Percentiles rank a stretch among this genome's conserved stretches.
phyloP scores from a whole-genome alignment of 306 rosid genomes.

The Carpinus viminea region DNA sequence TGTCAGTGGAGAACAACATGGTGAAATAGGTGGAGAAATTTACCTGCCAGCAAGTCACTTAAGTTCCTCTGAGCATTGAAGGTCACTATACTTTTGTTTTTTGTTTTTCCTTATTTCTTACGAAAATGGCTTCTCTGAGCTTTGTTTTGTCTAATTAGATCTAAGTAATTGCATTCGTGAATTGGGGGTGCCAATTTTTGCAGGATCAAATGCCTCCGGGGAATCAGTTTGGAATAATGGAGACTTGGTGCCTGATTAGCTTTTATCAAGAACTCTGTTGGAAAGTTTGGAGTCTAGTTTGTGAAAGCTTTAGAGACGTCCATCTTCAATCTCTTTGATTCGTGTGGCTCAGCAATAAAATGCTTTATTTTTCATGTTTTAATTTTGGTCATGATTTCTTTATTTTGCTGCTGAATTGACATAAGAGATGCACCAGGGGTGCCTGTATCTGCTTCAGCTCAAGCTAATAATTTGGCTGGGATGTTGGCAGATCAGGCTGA shows the following conservation, averaged over 20 bases:
- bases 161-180: not conserved
- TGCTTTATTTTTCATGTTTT: conserved; percentile 16
- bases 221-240: conserved; percentile 38
- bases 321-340: conserved; percentile 23
- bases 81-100: conserved; percentile 28
- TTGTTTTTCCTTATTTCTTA: not conserved
- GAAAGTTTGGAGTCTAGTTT: conserved; percentile 52
- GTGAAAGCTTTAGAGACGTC: conserved; percentile 32
- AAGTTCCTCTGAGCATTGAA: conserved; percentile 59
- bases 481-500: conserved; percentile 84
- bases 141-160: not conserved
- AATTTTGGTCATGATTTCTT: conserved; percentile 8
- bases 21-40: conserved; percentile 98
- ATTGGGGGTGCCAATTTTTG: conserved; percentile 9
- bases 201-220: conserved; percentile 43
- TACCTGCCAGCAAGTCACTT: conserved; percentile 81
- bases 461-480: conserved; percentile 36
- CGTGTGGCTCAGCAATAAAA: conserved; percentile 50
- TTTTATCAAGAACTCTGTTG: conserved; percentile 34
- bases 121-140: not conserved
- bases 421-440: conserved; percentile 94
- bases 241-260: conserved; percentile 39
- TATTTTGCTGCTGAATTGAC: conserved; percentile 49
- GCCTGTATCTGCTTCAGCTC: conserved; percentile 74
- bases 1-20: conserved; percentile 94